A percentile compares a stretch with the other conserved stretches of the same genome.
Evolutionary conservation across 306 rosid species (phyloP).

Genomic region (Mimosa pudica): DNA sequence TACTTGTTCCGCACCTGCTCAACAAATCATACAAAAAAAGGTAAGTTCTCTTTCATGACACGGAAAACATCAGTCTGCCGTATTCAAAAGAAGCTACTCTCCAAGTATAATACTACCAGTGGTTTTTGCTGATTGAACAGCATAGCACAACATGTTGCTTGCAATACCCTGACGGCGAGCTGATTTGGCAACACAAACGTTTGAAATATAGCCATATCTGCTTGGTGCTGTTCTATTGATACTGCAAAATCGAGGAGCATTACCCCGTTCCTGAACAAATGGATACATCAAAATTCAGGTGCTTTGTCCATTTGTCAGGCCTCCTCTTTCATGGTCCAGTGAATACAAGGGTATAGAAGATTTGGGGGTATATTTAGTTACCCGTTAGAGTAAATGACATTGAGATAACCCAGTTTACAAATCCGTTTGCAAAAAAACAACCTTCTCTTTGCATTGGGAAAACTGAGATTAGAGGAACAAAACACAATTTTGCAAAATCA

Average conservation of each 20-base stretch:
- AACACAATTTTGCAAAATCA: not conserved
- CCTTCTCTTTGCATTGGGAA: not conserved
- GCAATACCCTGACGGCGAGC: constrained; percentile 81
- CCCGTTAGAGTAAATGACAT: not conserved
- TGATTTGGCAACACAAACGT: constrained; percentile 66
- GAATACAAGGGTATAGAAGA: not conserved
- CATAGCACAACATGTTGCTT: constrained; percentile 68
- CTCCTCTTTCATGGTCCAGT: not conserved
- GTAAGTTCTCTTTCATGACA: not conserved
- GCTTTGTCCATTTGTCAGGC: not conserved
- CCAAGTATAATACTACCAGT: constrained; percentile 47
- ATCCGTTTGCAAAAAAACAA: not conserved
- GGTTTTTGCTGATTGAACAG: constrained; percentile 54
- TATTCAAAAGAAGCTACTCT: not conserved
- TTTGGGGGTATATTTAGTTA: not conserved
- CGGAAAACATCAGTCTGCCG: not conserved
- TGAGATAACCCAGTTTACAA: not conserved
- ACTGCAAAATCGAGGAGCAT: constrained; percentile 50
- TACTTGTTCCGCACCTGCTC: constrained; percentile 53
- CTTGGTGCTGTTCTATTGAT: constrained; percentile 44
- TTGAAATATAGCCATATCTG: constrained; percentile 69
- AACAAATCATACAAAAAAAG: not conserved
- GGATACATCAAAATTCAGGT: not conserved
- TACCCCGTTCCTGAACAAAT: constrained; percentile 51
- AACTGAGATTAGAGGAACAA: not conserved